Conservation (phyloP, 2,329 filamentous ascomycete species). For the Diaporthe sp. region DNA sequence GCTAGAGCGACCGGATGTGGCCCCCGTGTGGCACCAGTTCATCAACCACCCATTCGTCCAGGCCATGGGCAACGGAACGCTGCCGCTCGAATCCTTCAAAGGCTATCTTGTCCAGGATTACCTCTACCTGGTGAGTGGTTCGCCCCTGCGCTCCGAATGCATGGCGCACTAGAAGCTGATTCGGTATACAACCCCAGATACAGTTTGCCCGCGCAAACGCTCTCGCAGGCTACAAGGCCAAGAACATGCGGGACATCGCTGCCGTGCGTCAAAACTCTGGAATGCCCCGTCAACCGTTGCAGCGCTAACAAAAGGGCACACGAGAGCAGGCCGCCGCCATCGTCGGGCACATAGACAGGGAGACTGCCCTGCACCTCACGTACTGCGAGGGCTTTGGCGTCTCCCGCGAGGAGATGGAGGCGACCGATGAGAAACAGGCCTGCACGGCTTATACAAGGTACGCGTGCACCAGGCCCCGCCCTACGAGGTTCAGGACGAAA, state of each 20-base stretch:
- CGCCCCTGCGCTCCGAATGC: background rate
- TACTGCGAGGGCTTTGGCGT: slow-evolving; percentile 90
- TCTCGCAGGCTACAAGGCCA: slow-evolving; percentile 87
- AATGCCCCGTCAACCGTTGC: background rate
- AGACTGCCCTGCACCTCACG: slow-evolving; percentile 84
- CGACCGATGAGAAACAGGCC: slow-evolving; percentile 72
- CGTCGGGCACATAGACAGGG: slow-evolving; percentile 81
- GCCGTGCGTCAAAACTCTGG: slow-evolving; percentile 65
- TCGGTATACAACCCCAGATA: slow-evolving; percentile 61
- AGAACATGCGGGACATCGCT: slow-evolving; percentile 79
- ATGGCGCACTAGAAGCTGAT: slow-evolving; percentile 10
- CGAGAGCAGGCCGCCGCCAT: slow-evolving; percentile 62
- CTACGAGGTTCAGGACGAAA: slow-evolving; percentile 81
- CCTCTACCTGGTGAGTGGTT: slow-evolving; percentile 77
- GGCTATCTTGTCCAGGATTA: slow-evolving; percentile 94
- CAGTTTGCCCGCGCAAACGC: slow-evolving; percentile 92
- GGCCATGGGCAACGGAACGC: slow-evolving; percentile 79
- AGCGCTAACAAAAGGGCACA: background rate
- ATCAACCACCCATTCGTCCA: slow-evolving; percentile 87
- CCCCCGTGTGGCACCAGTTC: slow-evolving; percentile 79
- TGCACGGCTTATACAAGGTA: slow-evolving; percentile 58
- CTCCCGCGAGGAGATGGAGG: slow-evolving; percentile 78
- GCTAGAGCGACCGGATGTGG: slow-evolving; percentile 81
- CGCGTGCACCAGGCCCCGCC: slow-evolving; percentile 57
- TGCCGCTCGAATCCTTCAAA: slow-evolving; percentile 85